Evolutionary conservation across 2,329 filamentous ascomycete genomes (phyloP).

Genomic region (Ophiognomonia clavigignenti-juglandacearum): DNA sequence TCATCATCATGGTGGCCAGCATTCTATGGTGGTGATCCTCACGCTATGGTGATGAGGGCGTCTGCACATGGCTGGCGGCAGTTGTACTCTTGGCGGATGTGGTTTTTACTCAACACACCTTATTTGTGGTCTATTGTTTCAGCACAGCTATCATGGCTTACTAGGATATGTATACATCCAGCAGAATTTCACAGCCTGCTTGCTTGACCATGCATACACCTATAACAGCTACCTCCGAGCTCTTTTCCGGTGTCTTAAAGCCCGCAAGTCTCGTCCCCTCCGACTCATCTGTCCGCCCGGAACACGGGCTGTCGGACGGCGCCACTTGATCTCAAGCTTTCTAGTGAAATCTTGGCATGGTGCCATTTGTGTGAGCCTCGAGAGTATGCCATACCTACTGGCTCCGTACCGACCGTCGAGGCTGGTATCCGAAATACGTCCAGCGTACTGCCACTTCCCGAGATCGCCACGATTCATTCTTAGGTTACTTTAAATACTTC

Average conservation of each 20-base stretch:
- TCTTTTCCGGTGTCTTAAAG: not conserved
- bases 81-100: not conserved
- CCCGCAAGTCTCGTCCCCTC: not conserved
- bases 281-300: not conserved
- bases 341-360: not conserved
- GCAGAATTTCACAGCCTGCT: not conserved
- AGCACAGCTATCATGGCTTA: too few species aligned
- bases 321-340: not conserved
- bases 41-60: too few species aligned
- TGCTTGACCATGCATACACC: too few species aligned
- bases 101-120: not conserved
- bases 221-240: not conserved
- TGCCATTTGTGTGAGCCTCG: not conserved
- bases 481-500: not conserved
- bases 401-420: not conserved
- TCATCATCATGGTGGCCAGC: too few species aligned
- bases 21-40: not conserved
- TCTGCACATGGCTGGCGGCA: not conserved
- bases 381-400: not conserved
- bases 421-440: slow-evolving; percentile 6
- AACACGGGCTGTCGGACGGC: not conserved
- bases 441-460: slow-evolving; percentile 8
- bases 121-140: not conserved
- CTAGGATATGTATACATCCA: too few species aligned
- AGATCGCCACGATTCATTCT: not conserved